These are phyloP conservation scores for Canariomyces notabilis DNA, from an alignment of 2,329 filamentous ascomycete genomes.

Conservation along the genomic window DNA sequence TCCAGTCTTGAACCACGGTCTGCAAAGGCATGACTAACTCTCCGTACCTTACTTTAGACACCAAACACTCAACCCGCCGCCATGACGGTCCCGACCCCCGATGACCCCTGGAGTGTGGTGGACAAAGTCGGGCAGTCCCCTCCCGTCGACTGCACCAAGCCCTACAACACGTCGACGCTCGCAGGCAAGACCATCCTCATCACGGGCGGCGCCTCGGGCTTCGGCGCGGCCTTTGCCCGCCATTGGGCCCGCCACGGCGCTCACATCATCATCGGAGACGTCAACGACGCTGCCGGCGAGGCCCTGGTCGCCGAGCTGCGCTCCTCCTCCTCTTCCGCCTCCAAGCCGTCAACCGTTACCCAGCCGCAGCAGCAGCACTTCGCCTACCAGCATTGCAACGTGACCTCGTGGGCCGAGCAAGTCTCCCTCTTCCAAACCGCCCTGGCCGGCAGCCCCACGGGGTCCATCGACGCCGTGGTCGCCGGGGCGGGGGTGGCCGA, in stretches of 20 bases:
- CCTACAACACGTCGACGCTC: conserved; percentile 43
- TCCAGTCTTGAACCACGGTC: no score
- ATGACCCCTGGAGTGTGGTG: conserved; percentile 19
- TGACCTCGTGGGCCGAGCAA: conserved; percentile 60
- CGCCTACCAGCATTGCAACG: conserved; percentile 57
- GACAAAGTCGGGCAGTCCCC: conserved; percentile 29
- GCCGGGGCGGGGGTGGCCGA: conserved; percentile 61
- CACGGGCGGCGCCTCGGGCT: conserved; percentile 59
- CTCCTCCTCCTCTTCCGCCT: conserved; percentile 34
- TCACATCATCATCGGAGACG: conserved; percentile 58
- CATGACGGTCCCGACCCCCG: conserved; percentile 13
- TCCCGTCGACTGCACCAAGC: conserved; percentile 41
- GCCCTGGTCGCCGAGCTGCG: conserved; percentile 50
- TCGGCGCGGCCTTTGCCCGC: conserved; percentile 51
- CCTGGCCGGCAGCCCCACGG: conserved; percentile 46
- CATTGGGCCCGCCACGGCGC: conserved; percentile 53
- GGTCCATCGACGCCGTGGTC: conserved; percentile 57
- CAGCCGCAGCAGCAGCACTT: conserved; percentile 40
- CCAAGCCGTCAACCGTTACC: no score
- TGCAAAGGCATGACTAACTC: no score
- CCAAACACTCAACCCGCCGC: neutral
- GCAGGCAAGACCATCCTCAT: conserved; percentile 55
- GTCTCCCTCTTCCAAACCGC: conserved; percentile 58
- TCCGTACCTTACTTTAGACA: neutral
- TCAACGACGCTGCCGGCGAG: conserved; percentile 51